Evolutionary conservation across 1,284 basidiomycete species (phyloP).

Genomic region (Ceratobasidium sp.): DNA sequence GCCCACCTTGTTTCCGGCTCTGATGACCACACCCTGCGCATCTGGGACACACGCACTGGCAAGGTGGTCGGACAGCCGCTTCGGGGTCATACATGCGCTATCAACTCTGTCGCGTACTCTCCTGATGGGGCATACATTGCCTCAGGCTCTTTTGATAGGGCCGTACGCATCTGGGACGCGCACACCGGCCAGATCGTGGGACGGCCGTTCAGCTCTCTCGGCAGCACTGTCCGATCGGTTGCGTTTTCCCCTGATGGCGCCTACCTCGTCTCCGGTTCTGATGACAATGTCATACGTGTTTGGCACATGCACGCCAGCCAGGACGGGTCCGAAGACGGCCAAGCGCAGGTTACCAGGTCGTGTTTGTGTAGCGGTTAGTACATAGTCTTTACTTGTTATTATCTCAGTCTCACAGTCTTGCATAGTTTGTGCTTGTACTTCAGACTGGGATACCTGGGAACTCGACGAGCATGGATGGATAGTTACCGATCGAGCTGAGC

Average conservation of each 20-base stretch:
- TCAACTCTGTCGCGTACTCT: slow-evolving; percentile 39
- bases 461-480: slow-evolving; percentile 14
- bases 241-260: slow-evolving; percentile 31
- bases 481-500: background rate
- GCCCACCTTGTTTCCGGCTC: background rate
- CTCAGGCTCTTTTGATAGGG: slow-evolving; percentile 28
- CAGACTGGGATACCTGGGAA: background rate
- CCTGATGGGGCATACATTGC: slow-evolving; percentile 27
- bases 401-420: no score
- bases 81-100: background rate
- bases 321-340: background rate
- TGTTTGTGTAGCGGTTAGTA: no score
- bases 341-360: no score
- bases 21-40: background rate
- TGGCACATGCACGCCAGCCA: slow-evolving; percentile 36
- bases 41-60: background rate
- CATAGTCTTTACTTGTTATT: no score
- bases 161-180: slow-evolving; percentile 36
- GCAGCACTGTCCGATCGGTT: background rate
- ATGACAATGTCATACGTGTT: slow-evolving; percentile 14
- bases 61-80: background rate
- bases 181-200: slow-evolving; percentile 1
- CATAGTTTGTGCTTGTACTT: no score
- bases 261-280: slow-evolving; percentile 19
- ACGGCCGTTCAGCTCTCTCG: slow-evolving; percentile 5